Evolutionary conservation across 148 eudicot genomes (phyloP).

Genomic region (Vaccinium vitisidaea): DNA sequence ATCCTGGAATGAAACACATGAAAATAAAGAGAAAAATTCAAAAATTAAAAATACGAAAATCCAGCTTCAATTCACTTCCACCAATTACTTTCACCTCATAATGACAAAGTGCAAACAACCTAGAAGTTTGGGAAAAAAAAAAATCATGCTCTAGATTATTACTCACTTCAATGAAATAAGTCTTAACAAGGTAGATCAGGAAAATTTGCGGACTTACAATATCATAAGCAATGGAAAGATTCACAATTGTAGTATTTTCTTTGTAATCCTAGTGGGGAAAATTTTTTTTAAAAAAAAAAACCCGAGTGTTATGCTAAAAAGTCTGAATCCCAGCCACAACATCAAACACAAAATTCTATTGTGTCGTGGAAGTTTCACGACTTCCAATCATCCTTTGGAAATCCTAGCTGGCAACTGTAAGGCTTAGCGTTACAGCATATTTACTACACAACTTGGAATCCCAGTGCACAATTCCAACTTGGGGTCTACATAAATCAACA

Average conservation of each 20-base stretch:
- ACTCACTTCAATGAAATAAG: not conserved
- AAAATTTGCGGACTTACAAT: not conserved
- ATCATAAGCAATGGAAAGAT: not conserved
- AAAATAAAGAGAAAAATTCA: not conserved
- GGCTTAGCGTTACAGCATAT: not conserved
- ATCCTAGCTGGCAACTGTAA: not conserved
- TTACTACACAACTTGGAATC: not conserved
- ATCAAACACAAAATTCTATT: not conserved
- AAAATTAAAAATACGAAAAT: not conserved
- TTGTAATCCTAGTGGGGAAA: not conserved
- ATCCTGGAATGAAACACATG: not conserved
- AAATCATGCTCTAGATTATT: not conserved
- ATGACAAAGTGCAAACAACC: not conserved
- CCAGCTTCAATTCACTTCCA: conserved; percentile 1
- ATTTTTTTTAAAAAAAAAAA: too few relatives aligned
- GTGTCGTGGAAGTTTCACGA: not conserved
- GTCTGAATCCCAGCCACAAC: not conserved
- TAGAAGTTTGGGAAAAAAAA: not conserved
- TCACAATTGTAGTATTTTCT: not conserved
- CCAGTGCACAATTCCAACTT: not conserved
- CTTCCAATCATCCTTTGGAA: not conserved
- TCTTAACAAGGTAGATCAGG: not conserved
- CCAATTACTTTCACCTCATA: not conserved
- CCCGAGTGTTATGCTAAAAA: not conserved
- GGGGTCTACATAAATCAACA: not conserved